phyloP scores from a whole-genome alignment of 176 grass and related monocot species.

The Elaeis guineensis region DNA sequence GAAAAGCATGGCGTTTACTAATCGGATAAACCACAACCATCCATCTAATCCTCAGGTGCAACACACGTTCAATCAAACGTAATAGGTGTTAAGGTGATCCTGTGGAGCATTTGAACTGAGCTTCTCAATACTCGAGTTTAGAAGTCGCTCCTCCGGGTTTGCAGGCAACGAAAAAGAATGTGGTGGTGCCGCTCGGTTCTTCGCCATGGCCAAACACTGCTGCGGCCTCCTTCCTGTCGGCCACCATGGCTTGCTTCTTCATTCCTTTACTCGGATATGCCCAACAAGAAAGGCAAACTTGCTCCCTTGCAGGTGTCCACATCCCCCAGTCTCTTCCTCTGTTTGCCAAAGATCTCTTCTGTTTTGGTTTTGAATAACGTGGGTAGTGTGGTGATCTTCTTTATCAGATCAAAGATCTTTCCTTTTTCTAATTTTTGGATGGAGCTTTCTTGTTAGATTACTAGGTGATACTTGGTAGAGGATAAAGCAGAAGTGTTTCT shows the following conservation, averaged over 20 bases:
- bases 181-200: slow-evolving; percentile 17
- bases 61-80: no score
- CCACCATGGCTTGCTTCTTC: slow-evolving; percentile 13
- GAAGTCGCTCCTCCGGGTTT: no score
- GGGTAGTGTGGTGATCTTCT: background rate
- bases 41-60: no score
- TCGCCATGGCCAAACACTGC: slow-evolving; percentile 16
- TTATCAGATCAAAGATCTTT: background rate
- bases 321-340: background rate
- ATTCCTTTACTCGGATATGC: slow-evolving; percentile 16
- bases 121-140: no score
- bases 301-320: slow-evolving; percentile 40
- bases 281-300: slow-evolving; percentile 30
- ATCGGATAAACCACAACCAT: no score
- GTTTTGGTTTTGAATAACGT: background rate
- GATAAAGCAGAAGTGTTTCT: no score
- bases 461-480: no score
- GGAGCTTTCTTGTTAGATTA: no score
- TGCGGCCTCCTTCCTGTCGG: slow-evolving; percentile 2
- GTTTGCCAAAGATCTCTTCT: background rate
- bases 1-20: no score
- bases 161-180: background rate
- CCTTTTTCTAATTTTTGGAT: background rate
- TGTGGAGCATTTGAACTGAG: no score
- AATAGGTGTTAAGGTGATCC: no score